Evolutionary conservation across 225 moss, liverwort and hornwort genomes (phyloP).

Genomic region (Lunularia cruciata): DNA sequence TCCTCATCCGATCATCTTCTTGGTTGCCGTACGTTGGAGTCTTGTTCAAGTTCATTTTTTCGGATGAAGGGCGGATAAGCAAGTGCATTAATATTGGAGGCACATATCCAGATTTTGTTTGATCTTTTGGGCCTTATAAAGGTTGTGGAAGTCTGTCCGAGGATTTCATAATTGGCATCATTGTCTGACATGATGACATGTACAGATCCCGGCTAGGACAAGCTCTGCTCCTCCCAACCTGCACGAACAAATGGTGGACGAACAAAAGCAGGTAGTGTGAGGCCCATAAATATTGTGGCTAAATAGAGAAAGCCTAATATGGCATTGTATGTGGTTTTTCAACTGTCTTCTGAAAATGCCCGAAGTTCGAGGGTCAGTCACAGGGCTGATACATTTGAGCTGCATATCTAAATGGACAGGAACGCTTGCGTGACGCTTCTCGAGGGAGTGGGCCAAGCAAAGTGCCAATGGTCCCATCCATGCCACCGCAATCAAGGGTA

Average conservation of each 20-base stretch:
- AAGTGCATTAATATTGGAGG: no score
- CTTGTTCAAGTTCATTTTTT: no score
- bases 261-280: slow-evolving; percentile 69
- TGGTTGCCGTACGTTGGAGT: no score
- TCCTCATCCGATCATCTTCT: background rate
- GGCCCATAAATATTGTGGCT: background rate
- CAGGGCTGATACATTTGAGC: background rate
- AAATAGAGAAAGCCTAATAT: no score
- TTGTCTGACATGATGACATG: background rate
- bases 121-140: no score
- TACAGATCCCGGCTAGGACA: slow-evolving; percentile 80
- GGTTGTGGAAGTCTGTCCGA: background rate
- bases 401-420: slow-evolving; percentile 45
- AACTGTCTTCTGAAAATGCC: background rate
- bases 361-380: background rate
- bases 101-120: no score
- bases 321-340: no score
- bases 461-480: slow-evolving; percentile 49
- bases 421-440: slow-evolving; percentile 54
- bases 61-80: no score
- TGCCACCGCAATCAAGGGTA: slow-evolving; percentile 65
- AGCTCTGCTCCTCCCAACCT: slow-evolving; percentile 97
- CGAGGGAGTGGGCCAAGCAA: slow-evolving; percentile 36
- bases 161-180: background rate
- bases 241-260: slow-evolving; percentile 93